Conservation (phyloP, 352 stramenopile genomes). For the Stephanocyclus meneghinianus region DNA sequence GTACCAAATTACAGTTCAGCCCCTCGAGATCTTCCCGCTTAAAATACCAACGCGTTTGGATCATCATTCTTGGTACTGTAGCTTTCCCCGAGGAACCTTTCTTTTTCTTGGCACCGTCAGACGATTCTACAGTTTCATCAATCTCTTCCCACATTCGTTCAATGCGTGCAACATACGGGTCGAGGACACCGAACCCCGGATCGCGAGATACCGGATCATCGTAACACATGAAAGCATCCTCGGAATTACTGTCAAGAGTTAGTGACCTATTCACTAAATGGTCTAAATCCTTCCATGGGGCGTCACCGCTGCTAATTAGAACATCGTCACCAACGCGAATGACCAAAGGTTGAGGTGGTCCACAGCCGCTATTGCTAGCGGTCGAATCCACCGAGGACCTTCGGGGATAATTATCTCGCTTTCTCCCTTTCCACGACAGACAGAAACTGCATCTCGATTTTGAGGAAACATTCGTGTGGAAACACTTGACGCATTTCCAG, state of each 20-base stretch:
- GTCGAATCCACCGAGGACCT: slow-evolving; percentile 5
- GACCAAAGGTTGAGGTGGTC: slow-evolving; percentile 14
- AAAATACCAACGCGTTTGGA: slow-evolving; percentile 50
- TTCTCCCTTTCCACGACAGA: slow-evolving; percentile 9
- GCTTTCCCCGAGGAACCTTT: slow-evolving; percentile 2
- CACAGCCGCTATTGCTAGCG: background rate
- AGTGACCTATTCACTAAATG: background rate
- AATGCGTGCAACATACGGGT: slow-evolving; percentile 60
- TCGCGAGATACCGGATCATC: slow-evolving; percentile 50
- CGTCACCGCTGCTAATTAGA: slow-evolving; percentile 36
- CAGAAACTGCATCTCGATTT: slow-evolving; percentile 6
- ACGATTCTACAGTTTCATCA: slow-evolving; percentile 13
- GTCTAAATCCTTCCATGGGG: slow-evolving; percentile 30
- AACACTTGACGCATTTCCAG: slow-evolving; percentile 12
- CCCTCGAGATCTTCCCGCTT: slow-evolving; percentile 65
- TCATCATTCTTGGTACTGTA: slow-evolving; percentile 33
- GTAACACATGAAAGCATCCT: slow-evolving; percentile 32
- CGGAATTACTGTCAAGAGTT: background rate
- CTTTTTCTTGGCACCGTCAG: slow-evolving; percentile 3
- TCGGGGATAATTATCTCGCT: slow-evolving; percentile 9
- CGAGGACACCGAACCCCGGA: slow-evolving; percentile 33
- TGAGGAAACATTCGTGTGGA: background rate
- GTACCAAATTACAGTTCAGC: slow-evolving; percentile 43
- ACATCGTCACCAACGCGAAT: slow-evolving; percentile 44
- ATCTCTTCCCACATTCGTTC: slow-evolving; percentile 65